Base-by-base conservation (phyloP, 2,329 filamentous ascomycete species). In the Penicillium sp. region DNA sequence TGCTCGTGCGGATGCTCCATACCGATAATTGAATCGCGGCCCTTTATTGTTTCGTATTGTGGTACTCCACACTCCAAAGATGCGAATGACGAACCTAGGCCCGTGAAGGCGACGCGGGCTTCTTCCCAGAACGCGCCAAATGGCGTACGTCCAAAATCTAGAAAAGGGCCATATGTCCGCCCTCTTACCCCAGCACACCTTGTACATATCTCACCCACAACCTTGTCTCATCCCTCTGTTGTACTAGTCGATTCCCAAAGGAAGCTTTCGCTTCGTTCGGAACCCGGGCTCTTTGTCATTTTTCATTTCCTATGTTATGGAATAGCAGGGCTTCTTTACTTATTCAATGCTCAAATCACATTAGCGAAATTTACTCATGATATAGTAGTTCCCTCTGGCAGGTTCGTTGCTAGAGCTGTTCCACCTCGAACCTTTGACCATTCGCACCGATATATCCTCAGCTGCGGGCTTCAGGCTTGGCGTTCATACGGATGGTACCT, bases 1-100 rank as follows among this genome's bases (percentile, higher is more conserved):
- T 68, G 95, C 95, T 75, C 89, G 92, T 73, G 95, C 95, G 62
- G 95, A 99, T 83, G 88, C 93, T 57, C 94, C 94, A 54, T 98
- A 93, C 82, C 86, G 90, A 84, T 94, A 88, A 84, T 56, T 25
- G 47, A 55, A 56, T 54, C 50, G 50, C 50, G 12, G 34, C 15
- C 50, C 49, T 50, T 51, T 22, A 12, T 39, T 49, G 38, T 43
- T 37, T 39, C 3, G 45, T 38, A 15, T 52, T 7, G 34, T 25
- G 48, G n/a, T 14, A 49, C 45, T 55, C 48, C 38, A 45, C 34
- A n/a, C 14, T 20, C 17, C 47, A 11, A 47, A 56, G 41, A 42
- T 54, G 51, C 50, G 48, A 49, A 51, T 59, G n/a, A 51, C 54
- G 28, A 49, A n/a, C 11, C 45, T 43, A 51, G 56, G 37, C 51